Conservation (phyloP, 306 rosid species). For the Phaseolus lunatus region DNA sequence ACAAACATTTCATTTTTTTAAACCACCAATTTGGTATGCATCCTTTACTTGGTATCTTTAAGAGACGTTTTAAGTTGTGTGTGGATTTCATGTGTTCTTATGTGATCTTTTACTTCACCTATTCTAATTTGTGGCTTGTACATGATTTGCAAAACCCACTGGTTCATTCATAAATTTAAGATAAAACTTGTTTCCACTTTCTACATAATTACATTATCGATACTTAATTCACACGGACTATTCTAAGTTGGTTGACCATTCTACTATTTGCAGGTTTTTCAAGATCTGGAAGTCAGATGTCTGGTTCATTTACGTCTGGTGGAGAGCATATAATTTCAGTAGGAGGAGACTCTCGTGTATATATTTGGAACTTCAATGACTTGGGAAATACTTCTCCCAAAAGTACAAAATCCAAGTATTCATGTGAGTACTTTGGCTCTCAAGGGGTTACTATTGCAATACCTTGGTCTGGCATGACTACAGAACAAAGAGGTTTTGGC, state of each 20-base stretch:
- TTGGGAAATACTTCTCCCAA: constrained; percentile 42
- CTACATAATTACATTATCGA: background rate
- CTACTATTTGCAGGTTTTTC: constrained; percentile 62
- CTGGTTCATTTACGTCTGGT: constrained; percentile 70
- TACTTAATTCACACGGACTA: constrained; percentile 9
- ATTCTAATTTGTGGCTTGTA: background rate
- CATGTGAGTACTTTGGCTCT: constrained; percentile 75
- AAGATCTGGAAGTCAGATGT: constrained; percentile 80
- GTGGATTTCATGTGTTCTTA: constrained; percentile 3
- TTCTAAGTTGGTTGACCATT: constrained; percentile 39
- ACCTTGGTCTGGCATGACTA: constrained; percentile 74
- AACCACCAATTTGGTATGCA: constrained; percentile 3
- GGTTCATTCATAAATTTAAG: background rate
- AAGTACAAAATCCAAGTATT: constrained; percentile 57
- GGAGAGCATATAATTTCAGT: constrained; percentile 75
- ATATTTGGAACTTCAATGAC: constrained; percentile 70
- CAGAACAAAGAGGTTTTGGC: constrained; percentile 38
- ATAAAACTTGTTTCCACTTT: background rate
- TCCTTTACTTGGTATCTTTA: background rate
- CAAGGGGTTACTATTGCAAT: constrained; percentile 77
- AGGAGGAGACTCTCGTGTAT: constrained; percentile 80
- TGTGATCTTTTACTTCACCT: constrained; percentile 5
- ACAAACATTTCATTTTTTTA: background rate
- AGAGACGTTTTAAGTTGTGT: constrained; percentile 2
- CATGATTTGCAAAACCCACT: constrained; percentile 4